Conservation (phyloP, 1,284 basidiomycete genomes). For the Chalciporus sp. region DNA sequence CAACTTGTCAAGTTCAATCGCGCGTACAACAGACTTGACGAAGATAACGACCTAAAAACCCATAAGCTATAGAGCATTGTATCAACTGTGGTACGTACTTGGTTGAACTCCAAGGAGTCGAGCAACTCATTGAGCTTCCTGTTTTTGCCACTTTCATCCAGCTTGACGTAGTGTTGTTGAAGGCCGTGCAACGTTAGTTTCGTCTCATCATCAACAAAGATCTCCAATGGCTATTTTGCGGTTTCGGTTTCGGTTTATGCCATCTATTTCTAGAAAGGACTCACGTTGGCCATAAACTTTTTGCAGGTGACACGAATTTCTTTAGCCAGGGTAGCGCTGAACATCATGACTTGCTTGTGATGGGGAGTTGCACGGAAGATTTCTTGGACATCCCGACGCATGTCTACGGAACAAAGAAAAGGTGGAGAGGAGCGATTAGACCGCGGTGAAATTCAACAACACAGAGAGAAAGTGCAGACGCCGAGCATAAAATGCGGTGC, state of each 20-base stretch:
- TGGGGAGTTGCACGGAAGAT: slow-evolving; percentile 99
- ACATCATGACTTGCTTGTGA: slow-evolving; percentile 99
- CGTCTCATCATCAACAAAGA: slow-evolving; percentile 99
- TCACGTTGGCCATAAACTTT: slow-evolving; percentile 99
- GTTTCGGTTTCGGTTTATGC: slow-evolving; percentile 10
- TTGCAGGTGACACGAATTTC: slow-evolving; percentile 98
- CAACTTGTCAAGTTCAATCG: slow-evolving; percentile 95
- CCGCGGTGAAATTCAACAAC: slow-evolving; percentile 40
- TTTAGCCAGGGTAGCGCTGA: slow-evolving; percentile 97
- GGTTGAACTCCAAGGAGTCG: slow-evolving; percentile 98
- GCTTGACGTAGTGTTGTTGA: slow-evolving; percentile 97
- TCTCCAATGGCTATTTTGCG: slow-evolving; percentile 86
- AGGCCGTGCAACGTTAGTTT: slow-evolving; percentile 98
- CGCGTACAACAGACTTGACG: slow-evolving; percentile 96
- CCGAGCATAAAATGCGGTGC: slow-evolving; percentile 11
- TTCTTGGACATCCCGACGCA: slow-evolving; percentile 99
- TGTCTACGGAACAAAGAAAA: slow-evolving; percentile 68
- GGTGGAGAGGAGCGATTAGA: slow-evolving; percentile 45
- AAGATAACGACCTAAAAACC: slow-evolving; percentile 91
- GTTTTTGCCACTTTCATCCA: slow-evolving; percentile 96
- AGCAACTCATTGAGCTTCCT: slow-evolving; percentile 96
- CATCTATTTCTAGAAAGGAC: slow-evolving; percentile 34
- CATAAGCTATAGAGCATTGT: slow-evolving; percentile 4
- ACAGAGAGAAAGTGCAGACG: slow-evolving; percentile 14
- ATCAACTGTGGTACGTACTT: slow-evolving; percentile 51